Base-by-base conservation (phyloP, 2,329 filamentous ascomycete species). In the Apiospora saccharicola region DNA sequence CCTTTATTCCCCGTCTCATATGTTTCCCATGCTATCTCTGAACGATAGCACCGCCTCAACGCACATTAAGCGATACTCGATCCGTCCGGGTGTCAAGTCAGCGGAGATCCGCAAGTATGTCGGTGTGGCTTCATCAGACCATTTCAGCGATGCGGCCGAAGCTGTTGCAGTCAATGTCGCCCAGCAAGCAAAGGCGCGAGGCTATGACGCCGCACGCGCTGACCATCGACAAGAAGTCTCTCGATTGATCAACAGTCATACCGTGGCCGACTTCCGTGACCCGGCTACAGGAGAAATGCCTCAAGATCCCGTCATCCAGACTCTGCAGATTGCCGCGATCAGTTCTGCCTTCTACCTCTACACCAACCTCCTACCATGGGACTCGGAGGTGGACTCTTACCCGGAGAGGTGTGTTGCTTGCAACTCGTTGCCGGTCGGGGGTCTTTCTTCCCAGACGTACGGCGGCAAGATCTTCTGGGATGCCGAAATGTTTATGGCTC, bases 401-500 rank as follows among this genome's bases (percentile, higher is more conserved):
- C 68, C 68, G 3, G 68, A 47, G 10, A 51, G 44, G 2, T 70
- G 68, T 41, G 6, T 37, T 3, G 68, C 68, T 24, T 70, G 68
- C 22, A 70, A 43, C 34, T 70, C 68, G 16, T 26, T 70, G 8
- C 68, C 68, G 1, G 68, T 70, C 0, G 68, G 68, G 1, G 68
- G 68, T 7, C 68, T 70, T 1, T 43, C 34, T n/a, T 49, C 68
- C 10, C 68, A 70, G 47, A 7, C 68, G 4, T 70, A 70, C 47
- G 68, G 68, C 12, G 68, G 68, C 16, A 70, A 70, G 34, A 41
- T 70, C 1, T 70, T 70, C 34, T 70, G 68, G 68, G 68, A 70
- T 16, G 68, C 68, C 34, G 68, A 70, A 13, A 70, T 70, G 68
- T 70, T 70, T 47, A 70, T 70, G 68, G 68, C 68, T 14, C 68